phyloP scores from a whole-genome alignment of 352 stramenopile species.

The Pythium periplocum region DNA sequence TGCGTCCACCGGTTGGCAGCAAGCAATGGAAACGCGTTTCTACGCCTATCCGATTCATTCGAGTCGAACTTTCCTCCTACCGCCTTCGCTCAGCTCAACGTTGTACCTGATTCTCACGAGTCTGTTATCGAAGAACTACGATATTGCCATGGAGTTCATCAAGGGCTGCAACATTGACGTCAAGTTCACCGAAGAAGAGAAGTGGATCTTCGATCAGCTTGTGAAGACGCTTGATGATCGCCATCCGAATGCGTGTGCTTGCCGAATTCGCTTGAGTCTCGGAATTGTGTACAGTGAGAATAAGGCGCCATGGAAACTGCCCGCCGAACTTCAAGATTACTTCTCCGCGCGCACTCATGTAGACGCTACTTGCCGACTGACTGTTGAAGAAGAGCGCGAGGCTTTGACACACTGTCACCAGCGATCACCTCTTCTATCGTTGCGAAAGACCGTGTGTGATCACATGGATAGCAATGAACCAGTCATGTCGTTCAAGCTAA shows the following conservation, averaged over 20 bases:
- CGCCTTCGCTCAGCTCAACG: slow-evolving; percentile 93
- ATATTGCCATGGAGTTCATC: slow-evolving; percentile 94
- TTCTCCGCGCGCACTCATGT: slow-evolving; percentile 87
- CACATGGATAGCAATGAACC: slow-evolving; percentile 24
- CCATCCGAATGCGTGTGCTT: slow-evolving; percentile 94
- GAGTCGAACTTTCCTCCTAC: slow-evolving; percentile 92
- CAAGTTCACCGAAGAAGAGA: slow-evolving; percentile 93
- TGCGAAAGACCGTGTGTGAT: slow-evolving; percentile 71
- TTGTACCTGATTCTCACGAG: slow-evolving; percentile 98
- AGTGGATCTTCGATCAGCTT: slow-evolving; percentile 96
- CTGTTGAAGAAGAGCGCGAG: slow-evolving; percentile 93
- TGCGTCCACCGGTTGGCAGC: slow-evolving; percentile 76
- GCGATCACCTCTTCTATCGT: slow-evolving; percentile 51
- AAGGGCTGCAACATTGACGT: slow-evolving; percentile 96
- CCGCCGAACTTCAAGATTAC: slow-evolving; percentile 84
- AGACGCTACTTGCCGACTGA: slow-evolving; percentile 91
- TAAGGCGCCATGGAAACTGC: slow-evolving; percentile 87
- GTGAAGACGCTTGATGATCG: slow-evolving; percentile 93
- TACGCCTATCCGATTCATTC: slow-evolving; percentile 99
- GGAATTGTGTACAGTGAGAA: slow-evolving; percentile 88
- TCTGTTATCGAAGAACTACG: slow-evolving; percentile 94
- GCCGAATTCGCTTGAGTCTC: slow-evolving; percentile 86
- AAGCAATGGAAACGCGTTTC: slow-evolving; percentile 90
- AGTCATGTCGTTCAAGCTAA: slow-evolving; percentile 52
- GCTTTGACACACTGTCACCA: slow-evolving; percentile 75